Evolutionary conservation across 805 yeast species (phyloP), one percentile per base, ranked within the genome.

Genomic region (Yamadazyma nakazawae): DNA sequence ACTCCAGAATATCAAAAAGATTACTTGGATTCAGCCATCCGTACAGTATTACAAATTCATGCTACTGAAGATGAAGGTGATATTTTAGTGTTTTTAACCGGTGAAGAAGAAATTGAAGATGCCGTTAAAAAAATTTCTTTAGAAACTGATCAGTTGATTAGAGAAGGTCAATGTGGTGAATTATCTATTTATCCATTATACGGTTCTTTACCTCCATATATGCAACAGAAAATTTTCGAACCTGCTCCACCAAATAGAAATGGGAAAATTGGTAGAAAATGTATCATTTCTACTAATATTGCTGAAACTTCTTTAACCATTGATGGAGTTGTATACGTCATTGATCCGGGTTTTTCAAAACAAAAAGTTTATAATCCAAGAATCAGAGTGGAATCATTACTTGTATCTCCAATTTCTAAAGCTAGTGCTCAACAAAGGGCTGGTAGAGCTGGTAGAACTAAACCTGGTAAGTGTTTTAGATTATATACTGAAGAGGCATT

Each of bases 361-460:
- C 97, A 94, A 67, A 92, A 94, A 60, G 97, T 91, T 48, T 92
- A 90, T 70, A 94, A 92, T 63, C 98, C 99, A 42, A 80, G 97
- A 66, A 88, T 92, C 48, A 80, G 99, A 66, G 97, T 92, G 26
- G 97, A 92, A 67, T 89, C 97, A 0, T 74, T 92, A 56, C 75
- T 92, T 44, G 98, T 94, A 4, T 88, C 97, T 8, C 98, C 98
- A 32, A 91, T 94, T 52, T 91, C 98, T 10, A 91, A 90, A 69
- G 99, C 99, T 0, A 84, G 95, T 40, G 96, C 99, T 1, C 97
- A 92, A 69, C 99, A 92, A 69, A 82, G 99, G 68, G 98, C 98
- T 31, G 99, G 99, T 79, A 88, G 99, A 79, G 99, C 99, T 46
- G 99, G 99, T 73, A 92, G 99, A 81, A 92, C 97, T 6, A 81